phyloP scores from a whole-genome alignment of 208 protist species.

The Trypanosoma conorhini region DNA sequence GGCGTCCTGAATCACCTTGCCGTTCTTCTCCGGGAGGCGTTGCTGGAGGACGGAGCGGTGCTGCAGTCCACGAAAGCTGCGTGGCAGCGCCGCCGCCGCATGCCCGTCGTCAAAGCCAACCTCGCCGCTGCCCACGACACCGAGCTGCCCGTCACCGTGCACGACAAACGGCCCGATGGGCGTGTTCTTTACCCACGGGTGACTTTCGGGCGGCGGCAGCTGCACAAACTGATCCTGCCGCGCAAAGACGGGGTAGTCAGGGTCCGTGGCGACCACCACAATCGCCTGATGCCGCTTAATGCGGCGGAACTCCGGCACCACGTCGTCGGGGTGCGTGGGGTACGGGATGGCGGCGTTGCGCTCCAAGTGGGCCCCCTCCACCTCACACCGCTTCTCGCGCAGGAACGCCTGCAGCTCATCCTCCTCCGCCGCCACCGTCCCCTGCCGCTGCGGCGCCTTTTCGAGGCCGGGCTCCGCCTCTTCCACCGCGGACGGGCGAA shows the following conservation, averaged over 20 bases:
- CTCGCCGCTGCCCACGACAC: slow-evolving; percentile 70
- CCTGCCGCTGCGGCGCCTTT: background rate
- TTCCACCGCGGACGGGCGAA: background rate
- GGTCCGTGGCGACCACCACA: slow-evolving; percentile 43
- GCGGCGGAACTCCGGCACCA: slow-evolving; percentile 66
- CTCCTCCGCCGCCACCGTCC: slow-evolving; percentile 13
- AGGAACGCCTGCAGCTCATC: slow-evolving; percentile 71
- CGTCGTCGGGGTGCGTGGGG: slow-evolving; percentile 60
- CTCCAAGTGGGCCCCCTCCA: slow-evolving; percentile 34
- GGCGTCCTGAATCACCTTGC: slow-evolving; percentile 61
- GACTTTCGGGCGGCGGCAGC: slow-evolving; percentile 49
- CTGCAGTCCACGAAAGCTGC: slow-evolving; percentile 64
- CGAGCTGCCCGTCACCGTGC: slow-evolving; percentile 83
- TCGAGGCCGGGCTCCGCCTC: background rate
- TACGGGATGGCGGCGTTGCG: slow-evolving; percentile 66
- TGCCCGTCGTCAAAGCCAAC: slow-evolving; percentile 74
- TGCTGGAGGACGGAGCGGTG: slow-evolving; percentile 62
- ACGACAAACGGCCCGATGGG: slow-evolving; percentile 73
- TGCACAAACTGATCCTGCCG: slow-evolving; percentile 54
- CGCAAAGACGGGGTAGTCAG: slow-evolving; percentile 55
- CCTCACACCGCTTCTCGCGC: slow-evolving; percentile 50
- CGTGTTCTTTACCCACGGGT: slow-evolving; percentile 83
- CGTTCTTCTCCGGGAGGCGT: slow-evolving; percentile 69
- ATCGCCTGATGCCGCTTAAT: slow-evolving; percentile 62
- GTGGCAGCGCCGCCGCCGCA: slow-evolving; percentile 26